Percentiles rank a stretch among this genome's conserved stretches.
Evolutionary conservation across 768 basidiomycete genomes (phyloP).

Genomic region (Termitomyces sp.): DNA sequence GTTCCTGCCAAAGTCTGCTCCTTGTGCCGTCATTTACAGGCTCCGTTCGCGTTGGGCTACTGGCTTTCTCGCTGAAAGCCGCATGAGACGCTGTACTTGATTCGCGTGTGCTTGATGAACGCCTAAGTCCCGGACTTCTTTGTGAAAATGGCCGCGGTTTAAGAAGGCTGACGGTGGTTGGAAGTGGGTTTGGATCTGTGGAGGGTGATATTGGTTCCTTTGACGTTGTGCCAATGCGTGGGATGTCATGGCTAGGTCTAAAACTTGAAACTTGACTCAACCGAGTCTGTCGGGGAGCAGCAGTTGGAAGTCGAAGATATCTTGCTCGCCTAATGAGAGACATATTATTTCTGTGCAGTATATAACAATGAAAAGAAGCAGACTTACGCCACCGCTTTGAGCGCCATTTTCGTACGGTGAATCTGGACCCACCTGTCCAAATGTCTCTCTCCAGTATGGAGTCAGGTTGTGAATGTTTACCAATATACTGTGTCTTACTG

Average conservation of each 20-base stretch:
- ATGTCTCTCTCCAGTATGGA: slow-evolving; percentile 33
- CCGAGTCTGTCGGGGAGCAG: slow-evolving; percentile 31
- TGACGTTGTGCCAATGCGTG: slow-evolving; percentile 5
- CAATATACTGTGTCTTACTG: slow-evolving; percentile 35
- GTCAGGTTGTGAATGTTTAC: slow-evolving; percentile 9
- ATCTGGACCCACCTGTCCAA: slow-evolving; percentile 65
- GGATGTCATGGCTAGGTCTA: neutral
- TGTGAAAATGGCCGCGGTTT: slow-evolving; percentile 31
- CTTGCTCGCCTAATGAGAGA: slow-evolving; percentile 58
- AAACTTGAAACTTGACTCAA: neutral
- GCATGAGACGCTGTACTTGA: slow-evolving; percentile 16
- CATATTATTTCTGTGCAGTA: slow-evolving; percentile 4
- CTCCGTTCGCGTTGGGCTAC: slow-evolving; percentile 14
- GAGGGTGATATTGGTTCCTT: slow-evolving; percentile 6
- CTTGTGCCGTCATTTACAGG: slow-evolving; percentile 30
- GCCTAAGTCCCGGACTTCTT: slow-evolving; percentile 27
- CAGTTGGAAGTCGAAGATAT: slow-evolving; percentile 68
- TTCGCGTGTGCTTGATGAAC: slow-evolving; percentile 21
- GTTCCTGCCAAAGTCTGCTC: slow-evolving; percentile 49
- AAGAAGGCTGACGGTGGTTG: slow-evolving; percentile 11
- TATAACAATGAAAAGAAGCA: neutral
- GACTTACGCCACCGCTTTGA: slow-evolving; percentile 81
- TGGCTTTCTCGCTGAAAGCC: slow-evolving; percentile 8
- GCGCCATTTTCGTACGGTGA: slow-evolving; percentile 62
- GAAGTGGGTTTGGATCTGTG: slow-evolving; percentile 10